Conservation (phyloP, 2,329 filamentous ascomycete species). For the Didymella sp. region DNA sequence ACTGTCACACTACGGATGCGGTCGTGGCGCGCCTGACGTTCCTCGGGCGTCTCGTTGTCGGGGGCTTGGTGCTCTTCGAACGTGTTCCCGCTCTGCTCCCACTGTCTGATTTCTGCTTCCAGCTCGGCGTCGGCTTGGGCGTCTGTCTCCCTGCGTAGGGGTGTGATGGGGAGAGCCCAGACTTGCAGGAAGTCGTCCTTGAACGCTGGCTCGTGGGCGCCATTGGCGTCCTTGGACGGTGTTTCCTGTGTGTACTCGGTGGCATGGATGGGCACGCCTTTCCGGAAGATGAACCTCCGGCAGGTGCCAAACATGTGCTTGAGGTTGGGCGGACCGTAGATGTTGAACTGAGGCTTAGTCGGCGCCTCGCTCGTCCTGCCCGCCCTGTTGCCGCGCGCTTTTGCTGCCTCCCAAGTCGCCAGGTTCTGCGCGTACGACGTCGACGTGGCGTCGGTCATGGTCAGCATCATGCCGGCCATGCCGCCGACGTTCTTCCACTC, state of each 20-base stretch:
- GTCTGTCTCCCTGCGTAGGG: constrained; percentile 22
- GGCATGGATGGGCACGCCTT: constrained; percentile 75
- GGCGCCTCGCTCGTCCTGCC: constrained; percentile 24
- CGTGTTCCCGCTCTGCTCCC: constrained; percentile 37
- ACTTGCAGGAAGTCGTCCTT: constrained; percentile 78
- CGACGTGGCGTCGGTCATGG: constrained; percentile 73
- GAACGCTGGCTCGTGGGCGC: constrained; percentile 68
- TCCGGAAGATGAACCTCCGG: constrained; percentile 84
- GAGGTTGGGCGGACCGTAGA: constrained; percentile 84
- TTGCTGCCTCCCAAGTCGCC: constrained; percentile 33
- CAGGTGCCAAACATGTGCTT: constrained; percentile 82
- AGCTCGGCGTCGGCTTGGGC: constrained; percentile 27
- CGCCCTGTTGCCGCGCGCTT: constrained; percentile 19
- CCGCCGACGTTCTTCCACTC: constrained; percentile 82
- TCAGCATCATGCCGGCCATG: constrained; percentile 83
- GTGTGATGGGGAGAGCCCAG: constrained; percentile 76
- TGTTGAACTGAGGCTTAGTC: constrained; percentile 47
- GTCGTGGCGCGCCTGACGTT: constrained; percentile 53
- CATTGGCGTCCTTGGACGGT: constrained; percentile 36
- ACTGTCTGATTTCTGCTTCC: constrained; percentile 30
- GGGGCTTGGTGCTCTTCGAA: constrained; percentile 43
- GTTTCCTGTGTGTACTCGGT: constrained; percentile 65
- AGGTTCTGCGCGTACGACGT: constrained; percentile 56
- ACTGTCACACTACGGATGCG: constrained; percentile 68
- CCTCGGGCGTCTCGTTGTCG: constrained; percentile 39